Base-by-base conservation (phyloP, 768 basidiomycete species). In the Hericium rajendrae region DNA sequence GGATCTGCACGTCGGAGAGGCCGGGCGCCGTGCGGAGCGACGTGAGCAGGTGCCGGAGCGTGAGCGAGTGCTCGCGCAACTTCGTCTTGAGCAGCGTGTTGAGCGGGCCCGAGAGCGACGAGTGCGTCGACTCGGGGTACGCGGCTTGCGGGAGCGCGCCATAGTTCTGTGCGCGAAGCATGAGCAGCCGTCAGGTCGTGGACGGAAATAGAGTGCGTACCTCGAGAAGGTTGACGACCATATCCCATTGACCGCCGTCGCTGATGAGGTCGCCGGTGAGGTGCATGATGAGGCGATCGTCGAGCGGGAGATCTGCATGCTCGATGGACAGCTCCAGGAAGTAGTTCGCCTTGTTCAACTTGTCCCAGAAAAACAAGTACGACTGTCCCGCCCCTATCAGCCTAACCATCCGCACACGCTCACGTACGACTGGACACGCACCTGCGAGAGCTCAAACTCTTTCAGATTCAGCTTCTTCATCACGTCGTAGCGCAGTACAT, bases 181-280 rank as follows among this genome's bases (percentile, higher is more conserved):
- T 54, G n/a, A 39, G 28, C 48, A 37, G 55, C 28, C 38, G 24
- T 18, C 22, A 20, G 20, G 24, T 40, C 13, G 18, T n/a, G 18
- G 18, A 54, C 22, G 22, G 28, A 39, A 24, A 2, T 37, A 24
- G 32, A 18, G 18, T 12, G 65, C 70, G n/a, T 52, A 81, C 82
- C 73, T 81, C 79, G 41, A 87, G 70, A 18, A 87, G 65, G 67
- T 84, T 85, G 49, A 82, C 78, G 5, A 77, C 84, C 93, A 95
- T 97, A 66, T 97, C 94, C 86, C 88, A 94, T 69, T 95, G 94
- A 8, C 94, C 94, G 52, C 93, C 93, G 67, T 97, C 94, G 64
- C 82, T 85, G 67, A 95, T 84, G 48, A 91, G 89, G 59, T 86
- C 87, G 6, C 71, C 66, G 9, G 88, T 79, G 49, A 97, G 80